Conservation (phyloP, 2,329 filamentous ascomycete genomes). For the Coleophoma cylindrospora region DNA sequence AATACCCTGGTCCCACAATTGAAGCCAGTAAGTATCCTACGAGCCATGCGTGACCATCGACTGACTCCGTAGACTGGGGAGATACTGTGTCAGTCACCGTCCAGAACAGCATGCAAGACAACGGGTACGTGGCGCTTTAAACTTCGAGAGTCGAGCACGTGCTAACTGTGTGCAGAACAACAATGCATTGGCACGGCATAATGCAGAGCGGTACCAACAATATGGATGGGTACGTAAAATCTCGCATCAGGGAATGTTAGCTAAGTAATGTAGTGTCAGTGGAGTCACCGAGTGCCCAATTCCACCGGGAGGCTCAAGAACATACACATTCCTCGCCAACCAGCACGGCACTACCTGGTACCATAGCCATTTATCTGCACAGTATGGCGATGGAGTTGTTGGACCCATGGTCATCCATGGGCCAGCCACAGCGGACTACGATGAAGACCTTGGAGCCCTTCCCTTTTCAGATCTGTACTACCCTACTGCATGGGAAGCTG, state of each 20-base stretch:
- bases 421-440: constrained; percentile 50
- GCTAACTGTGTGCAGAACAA: constrained; percentile 26
- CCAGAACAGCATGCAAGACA: constrained; percentile 56
- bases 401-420: constrained; percentile 57
- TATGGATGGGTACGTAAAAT: constrained; percentile 31
- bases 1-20: constrained; percentile 28
- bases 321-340: constrained; percentile 17
- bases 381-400: constrained; percentile 46
- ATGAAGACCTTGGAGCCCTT: constrained; percentile 51
- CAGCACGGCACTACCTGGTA: constrained; percentile 50
- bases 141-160: constrained; percentile 16
- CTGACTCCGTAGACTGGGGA: constrained; percentile 16
- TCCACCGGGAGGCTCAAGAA: constrained; percentile 32
- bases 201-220: constrained; percentile 37
- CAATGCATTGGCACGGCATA: constrained; percentile 41
- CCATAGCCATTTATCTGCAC: constrained; percentile 49
- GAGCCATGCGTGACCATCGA: not conserved
- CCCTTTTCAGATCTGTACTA: constrained; percentile 14
- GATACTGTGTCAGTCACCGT: constrained; percentile 54
- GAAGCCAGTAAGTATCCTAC: constrained; percentile 19
- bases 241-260: constrained; percentile 31
- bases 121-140: constrained; percentile 17
- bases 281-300: constrained; percentile 63
- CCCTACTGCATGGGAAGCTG: constrained; percentile 4
- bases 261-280: constrained; percentile 32